phyloP scores from a whole-genome alignment of 2,329 filamentous ascomycete genomes.

The Neofusicoccum umdonicola region DNA sequence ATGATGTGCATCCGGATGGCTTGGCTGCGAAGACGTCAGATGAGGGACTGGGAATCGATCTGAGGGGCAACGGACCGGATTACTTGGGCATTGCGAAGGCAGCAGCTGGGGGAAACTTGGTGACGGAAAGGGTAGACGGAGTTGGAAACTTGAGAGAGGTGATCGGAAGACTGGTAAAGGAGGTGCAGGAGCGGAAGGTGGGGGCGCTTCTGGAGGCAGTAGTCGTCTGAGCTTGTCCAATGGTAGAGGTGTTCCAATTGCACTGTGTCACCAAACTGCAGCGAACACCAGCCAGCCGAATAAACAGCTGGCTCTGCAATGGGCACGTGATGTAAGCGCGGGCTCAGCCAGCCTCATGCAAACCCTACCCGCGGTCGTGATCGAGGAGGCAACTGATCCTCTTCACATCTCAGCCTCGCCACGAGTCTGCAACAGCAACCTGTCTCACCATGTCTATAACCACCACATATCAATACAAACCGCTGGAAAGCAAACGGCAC shows the following conservation, averaged over 20 bases:
- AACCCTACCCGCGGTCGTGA: too few relatives aligned
- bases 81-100: constrained; percentile 1
- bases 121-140: background rate
- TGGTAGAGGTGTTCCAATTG: too few relatives aligned
- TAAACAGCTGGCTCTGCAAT: too few relatives aligned
- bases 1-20: constrained; percentile 7
- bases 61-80: background rate
- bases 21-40: background rate
- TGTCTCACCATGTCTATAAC: too few relatives aligned
- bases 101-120: background rate
- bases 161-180: background rate
- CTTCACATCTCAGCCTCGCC: too few relatives aligned
- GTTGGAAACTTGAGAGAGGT: background rate
- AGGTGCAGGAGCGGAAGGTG: background rate
- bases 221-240: background rate
- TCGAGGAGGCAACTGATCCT: too few relatives aligned
- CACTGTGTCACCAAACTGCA: too few relatives aligned
- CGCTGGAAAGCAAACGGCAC: background rate
- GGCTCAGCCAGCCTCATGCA: too few relatives aligned
- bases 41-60: background rate
- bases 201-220: constrained; percentile 7
- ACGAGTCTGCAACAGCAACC: too few relatives aligned
- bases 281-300: too few relatives aligned
- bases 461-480: background rate
- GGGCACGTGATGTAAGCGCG: too few relatives aligned